Evolutionary conservation across 768 basidiomycete genomes (phyloP), one percentile per base, ranked within the genome.

Genomic region (Serendipita sp.): DNA sequence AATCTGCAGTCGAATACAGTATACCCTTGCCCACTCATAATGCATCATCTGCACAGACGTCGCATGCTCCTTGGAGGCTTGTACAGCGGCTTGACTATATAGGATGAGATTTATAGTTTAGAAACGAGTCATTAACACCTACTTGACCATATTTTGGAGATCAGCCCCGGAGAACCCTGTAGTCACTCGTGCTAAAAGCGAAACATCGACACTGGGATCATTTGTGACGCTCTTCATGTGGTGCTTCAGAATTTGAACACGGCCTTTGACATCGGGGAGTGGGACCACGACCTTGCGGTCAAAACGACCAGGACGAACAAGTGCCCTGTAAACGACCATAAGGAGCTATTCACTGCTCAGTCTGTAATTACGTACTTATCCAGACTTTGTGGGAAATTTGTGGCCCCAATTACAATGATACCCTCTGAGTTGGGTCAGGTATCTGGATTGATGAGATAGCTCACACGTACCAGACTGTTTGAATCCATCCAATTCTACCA

Each of bases 401-500:
- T 99, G n/a, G 88, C 91, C 36, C 89, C 94, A 65, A 97, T 91
- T 67, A 97, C 89, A 66, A 98, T 92, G 68, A 99, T 84, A 32
- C 93, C 95, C 74, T 98, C 92, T 63, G 66, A 58, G n/a, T 38
- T 2, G 52, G 32, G 18, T 44, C 64, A 15, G 13, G 63, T 44
- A n/a, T 46, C 30, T 13, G 62, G 2, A 10, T 8, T 45, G 41
- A 34, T 46, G 4, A 13, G 54, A 13, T 38, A 64, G 23, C 32
- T 15, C n/a, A 48, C 3, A 30, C 66, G n/a, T 51, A 70, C 70
- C 75, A 34, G 80, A 83, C 72, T 93, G 90, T 72, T 86, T 78
- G 78, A 99, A 99, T 2, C 96, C 96, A 71, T 99, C 96, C 82
- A 98, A 87, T 74, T 99, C 96, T 45, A 94, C 91, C 62, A 99